These are phyloP conservation scores for Leccinum subtestaceum DNA, from an alignment of 768 basidiomycete genomes.

Conservation along the genomic window DNA sequence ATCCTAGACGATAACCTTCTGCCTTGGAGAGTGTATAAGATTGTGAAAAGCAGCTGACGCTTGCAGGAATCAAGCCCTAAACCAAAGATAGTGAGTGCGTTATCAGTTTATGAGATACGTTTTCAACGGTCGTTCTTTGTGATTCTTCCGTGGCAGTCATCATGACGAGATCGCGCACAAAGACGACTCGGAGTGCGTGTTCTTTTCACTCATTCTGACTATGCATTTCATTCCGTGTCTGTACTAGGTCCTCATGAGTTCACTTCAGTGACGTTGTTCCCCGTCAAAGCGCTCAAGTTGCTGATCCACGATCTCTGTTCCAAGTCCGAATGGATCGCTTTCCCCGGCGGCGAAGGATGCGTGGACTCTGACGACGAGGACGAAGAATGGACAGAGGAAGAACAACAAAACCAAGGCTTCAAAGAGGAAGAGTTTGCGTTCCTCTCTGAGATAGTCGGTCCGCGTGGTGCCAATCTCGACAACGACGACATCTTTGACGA, in stretches of 20 bases:
- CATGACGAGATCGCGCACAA: conserved; percentile 93
- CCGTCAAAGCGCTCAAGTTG: conserved; percentile 88
- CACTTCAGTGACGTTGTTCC: conserved; percentile 86
- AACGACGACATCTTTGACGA: conserved; percentile 74
- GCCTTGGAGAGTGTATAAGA: too few relatives aligned
- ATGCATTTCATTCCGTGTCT: conserved; percentile 17
- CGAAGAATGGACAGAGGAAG: conserved; percentile 92
- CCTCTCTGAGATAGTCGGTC: conserved; percentile 80
- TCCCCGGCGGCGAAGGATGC: conserved; percentile 57
- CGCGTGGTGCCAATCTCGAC: conserved; percentile 68
- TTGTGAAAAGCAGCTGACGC: too few relatives aligned
- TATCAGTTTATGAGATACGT: conserved; percentile 9
- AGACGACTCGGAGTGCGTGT: conserved; percentile 57
- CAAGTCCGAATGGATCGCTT: conserved; percentile 68
- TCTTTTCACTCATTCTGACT: conserved; percentile 4
- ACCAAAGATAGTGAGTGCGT: conserved; percentile 74
- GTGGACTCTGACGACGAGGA: conserved; percentile 82
- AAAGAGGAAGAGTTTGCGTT: conserved; percentile 80
- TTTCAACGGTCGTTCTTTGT: conserved; percentile 21
- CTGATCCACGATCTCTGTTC: conserved; percentile 81
- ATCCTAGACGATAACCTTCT: too few relatives aligned
- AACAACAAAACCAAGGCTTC: conserved; percentile 53
- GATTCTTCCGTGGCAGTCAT: conserved; percentile 59
- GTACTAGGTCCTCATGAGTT: conserved; percentile 79
- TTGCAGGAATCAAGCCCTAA: conserved; percentile 45